Conservation (phyloP, 495 filamentous ascomycete genomes). For the Tuber calosporum region DNA sequence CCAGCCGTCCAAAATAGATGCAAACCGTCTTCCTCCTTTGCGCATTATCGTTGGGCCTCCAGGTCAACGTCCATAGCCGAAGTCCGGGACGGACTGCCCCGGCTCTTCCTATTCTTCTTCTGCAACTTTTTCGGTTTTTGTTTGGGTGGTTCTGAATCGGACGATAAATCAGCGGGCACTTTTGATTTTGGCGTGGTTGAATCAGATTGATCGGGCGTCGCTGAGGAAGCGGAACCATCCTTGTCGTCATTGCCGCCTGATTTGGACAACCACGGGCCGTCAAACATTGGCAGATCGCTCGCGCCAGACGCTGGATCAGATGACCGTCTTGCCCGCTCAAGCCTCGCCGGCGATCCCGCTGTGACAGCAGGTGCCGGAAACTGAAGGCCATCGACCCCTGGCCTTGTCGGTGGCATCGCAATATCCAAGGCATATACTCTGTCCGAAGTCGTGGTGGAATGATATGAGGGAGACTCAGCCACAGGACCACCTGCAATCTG, state of each 20-base stretch:
- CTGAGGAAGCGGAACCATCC: conserved; percentile 3
- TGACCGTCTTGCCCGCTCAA: conserved; percentile 4
- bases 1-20: conserved; percentile 17
- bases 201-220: background rate
- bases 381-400: conserved; percentile 18
- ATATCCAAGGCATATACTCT: conserved; percentile 36
- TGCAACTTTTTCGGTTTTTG: conserved; percentile 24
- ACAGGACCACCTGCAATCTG: background rate
- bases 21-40: conserved; percentile 1
- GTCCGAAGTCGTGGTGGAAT: conserved; percentile 16
- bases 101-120: conserved; percentile 16
- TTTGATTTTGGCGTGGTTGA: background rate
- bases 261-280: conserved; percentile 15
- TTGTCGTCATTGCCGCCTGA: background rate
- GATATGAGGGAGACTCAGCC: conserved; percentile 13
- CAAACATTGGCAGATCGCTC: conserved; percentile 1
- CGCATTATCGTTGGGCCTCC: conserved; percentile 15
- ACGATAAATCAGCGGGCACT: background rate
- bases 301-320: conserved; percentile 5
- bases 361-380: conserved; percentile 20
- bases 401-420: conserved; percentile 16
- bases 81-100: background rate
- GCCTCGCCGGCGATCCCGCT: conserved; percentile 1
- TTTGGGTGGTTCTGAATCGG: conserved; percentile 16
- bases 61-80: conserved; percentile 11